Evolutionary conservation across 2,329 filamentous ascomycete species (phyloP).

Genomic region (Cadophora sp.): DNA sequence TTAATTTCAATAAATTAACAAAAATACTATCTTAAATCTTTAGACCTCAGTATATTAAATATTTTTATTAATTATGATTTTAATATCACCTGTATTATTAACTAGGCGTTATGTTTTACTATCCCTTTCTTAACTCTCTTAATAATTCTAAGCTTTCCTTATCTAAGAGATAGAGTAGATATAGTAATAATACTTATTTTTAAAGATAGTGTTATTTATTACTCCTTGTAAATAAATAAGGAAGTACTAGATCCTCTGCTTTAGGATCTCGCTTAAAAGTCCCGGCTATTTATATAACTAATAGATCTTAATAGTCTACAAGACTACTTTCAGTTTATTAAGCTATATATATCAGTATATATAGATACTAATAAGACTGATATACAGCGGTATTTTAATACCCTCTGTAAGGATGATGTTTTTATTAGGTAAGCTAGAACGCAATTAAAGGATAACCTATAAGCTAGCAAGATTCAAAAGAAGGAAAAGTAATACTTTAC

Average conservation of each 20-base stretch:
- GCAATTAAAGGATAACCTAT: slow-evolving; percentile 3
- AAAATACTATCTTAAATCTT: slow-evolving; percentile 20
- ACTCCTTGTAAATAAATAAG: slow-evolving; percentile 17
- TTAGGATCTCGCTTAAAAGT: slow-evolving; percentile 18
- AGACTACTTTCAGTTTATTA: slow-evolving; percentile 16
- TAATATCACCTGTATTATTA: slow-evolving; percentile 17
- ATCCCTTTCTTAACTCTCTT: slow-evolving; percentile 15
- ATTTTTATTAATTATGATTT: slow-evolving; percentile 17
- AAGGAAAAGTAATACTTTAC: slow-evolving; percentile 18
- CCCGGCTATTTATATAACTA: slow-evolving; percentile 14
- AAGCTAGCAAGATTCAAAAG: slow-evolving; percentile 11
- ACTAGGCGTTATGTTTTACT: slow-evolving; percentile 17
- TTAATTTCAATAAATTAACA: slow-evolving; percentile 16
- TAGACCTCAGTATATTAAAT: slow-evolving; percentile 15
- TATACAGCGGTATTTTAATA: slow-evolving; percentile 11
- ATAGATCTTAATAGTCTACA: slow-evolving; percentile 14
- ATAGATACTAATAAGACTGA: slow-evolving; percentile 8
- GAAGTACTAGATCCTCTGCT: slow-evolving; percentile 3
- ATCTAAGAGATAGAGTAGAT: slow-evolving; percentile 16
- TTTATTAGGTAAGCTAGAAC: slow-evolving; percentile 11
- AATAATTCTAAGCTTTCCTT: slow-evolving; percentile 14
- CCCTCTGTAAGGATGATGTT: slow-evolving; percentile 14
- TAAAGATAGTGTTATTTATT: slow-evolving; percentile 11
- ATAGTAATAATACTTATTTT: slow-evolving; percentile 10
- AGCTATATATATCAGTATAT: slow-evolving; percentile 17